Conservation (phyloP, 306 rosid species). For the Clitoria ternatea region DNA sequence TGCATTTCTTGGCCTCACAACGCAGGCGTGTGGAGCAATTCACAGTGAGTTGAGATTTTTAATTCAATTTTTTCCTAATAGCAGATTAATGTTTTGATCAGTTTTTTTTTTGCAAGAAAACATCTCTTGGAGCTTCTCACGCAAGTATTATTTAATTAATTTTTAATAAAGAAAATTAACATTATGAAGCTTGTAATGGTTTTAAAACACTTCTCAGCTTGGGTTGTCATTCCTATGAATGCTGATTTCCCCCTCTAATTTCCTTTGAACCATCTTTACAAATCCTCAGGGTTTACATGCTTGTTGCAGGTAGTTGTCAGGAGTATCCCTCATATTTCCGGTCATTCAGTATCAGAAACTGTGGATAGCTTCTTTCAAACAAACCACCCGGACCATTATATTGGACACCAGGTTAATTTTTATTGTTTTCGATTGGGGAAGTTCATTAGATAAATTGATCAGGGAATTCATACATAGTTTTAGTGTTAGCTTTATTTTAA, state of each 20-base stretch:
- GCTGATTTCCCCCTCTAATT: background rate
- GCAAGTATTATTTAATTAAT: too few species aligned
- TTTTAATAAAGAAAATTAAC: too few species aligned
- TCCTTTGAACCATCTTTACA: background rate
- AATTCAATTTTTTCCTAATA: background rate
- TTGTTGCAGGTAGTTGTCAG: constrained; percentile 80
- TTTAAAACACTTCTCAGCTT: background rate
- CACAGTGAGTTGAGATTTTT: constrained; percentile 52
- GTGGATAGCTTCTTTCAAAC: constrained; percentile 75
- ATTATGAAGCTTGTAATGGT: too few species aligned
- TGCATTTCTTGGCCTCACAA: constrained; percentile 76
- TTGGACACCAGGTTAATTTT: constrained; percentile 81
- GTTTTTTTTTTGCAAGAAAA: background rate
- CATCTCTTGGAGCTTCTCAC: background rate
- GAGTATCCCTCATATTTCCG: constrained; percentile 62
- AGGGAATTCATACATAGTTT: background rate
- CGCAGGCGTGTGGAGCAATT: constrained; percentile 81
- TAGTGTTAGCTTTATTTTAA: background rate
- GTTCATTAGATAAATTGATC: background rate
- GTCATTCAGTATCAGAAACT: constrained; percentile 56
- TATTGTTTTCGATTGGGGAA: background rate
- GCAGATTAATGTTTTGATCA: background rate
- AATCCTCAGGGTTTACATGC: constrained; percentile 8
- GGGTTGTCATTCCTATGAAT: background rate
- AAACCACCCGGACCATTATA: constrained; percentile 81